Evolutionary conservation across 2,329 filamentous ascomycete species (phyloP).

Genomic region (Fusarium phyllophilum): DNA sequence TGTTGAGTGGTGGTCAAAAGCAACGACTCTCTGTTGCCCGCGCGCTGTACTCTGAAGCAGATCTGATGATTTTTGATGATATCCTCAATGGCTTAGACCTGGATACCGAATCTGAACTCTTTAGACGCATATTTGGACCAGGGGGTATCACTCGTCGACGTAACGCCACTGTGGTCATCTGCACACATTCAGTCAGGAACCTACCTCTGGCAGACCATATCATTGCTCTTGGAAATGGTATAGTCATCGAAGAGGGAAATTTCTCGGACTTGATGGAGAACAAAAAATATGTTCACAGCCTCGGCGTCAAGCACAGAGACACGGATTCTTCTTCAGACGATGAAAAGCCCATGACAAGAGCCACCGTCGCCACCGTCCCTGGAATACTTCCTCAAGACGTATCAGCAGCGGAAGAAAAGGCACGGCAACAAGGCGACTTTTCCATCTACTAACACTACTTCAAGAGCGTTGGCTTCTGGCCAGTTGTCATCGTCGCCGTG

Average conservation of each 20-base stretch:
- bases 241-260: constrained; percentile 54
- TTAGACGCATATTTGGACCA: constrained; percentile 55
- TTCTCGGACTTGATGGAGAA: constrained; percentile 45
- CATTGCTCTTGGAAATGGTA: constrained; percentile 56
- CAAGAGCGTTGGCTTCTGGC: constrained; percentile 34
- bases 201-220: constrained; percentile 56
- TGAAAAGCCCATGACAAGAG: neutral
- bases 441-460: constrained; percentile 52
- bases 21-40: constrained; percentile 54
- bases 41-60: constrained; percentile 54
- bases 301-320: constrained; percentile 46
- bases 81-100: constrained; percentile 56
- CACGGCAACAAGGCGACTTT: constrained; percentile 47
- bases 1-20: constrained; percentile 55
- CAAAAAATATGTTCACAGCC: constrained; percentile 52
- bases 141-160: constrained; percentile 52
- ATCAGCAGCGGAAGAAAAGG: constrained; percentile 32
- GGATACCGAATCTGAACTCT: constrained; percentile 56
- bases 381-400: neutral
- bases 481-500: constrained; percentile 34
- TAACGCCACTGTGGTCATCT: constrained; percentile 55
- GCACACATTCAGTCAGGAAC: constrained; percentile 48
- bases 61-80: constrained; percentile 59
- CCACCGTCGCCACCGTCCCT: neutral
- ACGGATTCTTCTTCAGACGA: neutral